A percentile compares a stretch with the other conserved stretches of the same genome.
Evolutionary conservation across 352 stramenopile species (phyloP).

Genomic region (Globisporangium uncinulatum): DNA sequence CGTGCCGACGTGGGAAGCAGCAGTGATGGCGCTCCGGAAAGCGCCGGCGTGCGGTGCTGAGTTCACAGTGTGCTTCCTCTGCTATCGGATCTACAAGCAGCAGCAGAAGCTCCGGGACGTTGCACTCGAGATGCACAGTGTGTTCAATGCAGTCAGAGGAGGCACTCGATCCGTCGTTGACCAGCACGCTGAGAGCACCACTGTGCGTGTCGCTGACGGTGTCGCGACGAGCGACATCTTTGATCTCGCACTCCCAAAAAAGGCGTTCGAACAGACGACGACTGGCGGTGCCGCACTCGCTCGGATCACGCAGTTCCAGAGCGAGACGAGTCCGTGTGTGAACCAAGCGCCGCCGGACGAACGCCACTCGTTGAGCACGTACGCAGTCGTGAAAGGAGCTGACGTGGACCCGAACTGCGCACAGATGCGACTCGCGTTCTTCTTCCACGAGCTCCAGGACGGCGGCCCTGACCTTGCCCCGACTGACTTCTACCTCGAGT

Average conservation of each 20-base stretch:
- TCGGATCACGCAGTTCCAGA: slow-evolving; percentile 13
- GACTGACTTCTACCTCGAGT: slow-evolving; percentile 73
- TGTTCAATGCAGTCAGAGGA: slow-evolving; percentile 7
- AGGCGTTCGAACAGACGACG: background rate
- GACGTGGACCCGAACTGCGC: slow-evolving; percentile 72
- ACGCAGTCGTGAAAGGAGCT: slow-evolving; percentile 17
- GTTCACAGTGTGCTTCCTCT: slow-evolving; percentile 66
- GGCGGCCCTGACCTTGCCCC: slow-evolving; percentile 40
- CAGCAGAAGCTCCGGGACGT: slow-evolving; percentile 45
- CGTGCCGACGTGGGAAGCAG: slow-evolving; percentile 54
- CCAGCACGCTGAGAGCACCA: background rate
- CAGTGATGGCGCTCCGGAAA: slow-evolving; percentile 33
- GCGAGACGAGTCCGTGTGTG: slow-evolving; percentile 10
- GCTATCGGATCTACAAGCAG: slow-evolving; percentile 74
- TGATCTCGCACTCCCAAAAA: slow-evolving; percentile 7
- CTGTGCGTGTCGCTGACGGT: background rate
- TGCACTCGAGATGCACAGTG: slow-evolving; percentile 34
- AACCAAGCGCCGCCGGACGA: slow-evolving; percentile 10
- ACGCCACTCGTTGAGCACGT: slow-evolving; percentile 10
- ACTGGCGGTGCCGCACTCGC: slow-evolving; percentile 1
- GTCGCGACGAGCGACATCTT: slow-evolving; percentile 12
- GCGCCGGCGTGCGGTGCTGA: slow-evolving; percentile 29
- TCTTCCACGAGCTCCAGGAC: slow-evolving; percentile 84
- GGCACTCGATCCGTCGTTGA: background rate
- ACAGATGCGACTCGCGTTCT: slow-evolving; percentile 65